Conservation (phyloP, 805 yeast genomes). For the Lipomyces spencermartinsiae region DNA sequence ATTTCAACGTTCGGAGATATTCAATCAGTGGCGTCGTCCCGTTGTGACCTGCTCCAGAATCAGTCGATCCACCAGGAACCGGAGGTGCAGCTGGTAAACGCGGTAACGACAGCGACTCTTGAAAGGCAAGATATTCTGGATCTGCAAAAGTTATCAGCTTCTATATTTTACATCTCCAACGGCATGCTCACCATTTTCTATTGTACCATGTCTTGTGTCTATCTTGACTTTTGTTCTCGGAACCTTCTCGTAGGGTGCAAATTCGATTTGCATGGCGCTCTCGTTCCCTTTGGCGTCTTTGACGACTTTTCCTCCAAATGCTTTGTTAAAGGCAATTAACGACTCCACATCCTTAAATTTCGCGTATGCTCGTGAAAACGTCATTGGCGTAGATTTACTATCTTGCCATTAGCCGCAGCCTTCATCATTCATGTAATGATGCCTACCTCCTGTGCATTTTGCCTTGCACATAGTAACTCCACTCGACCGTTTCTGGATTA, state of each 20-base stretch:
- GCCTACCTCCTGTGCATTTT: slow-evolving; percentile 43
- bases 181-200: slow-evolving; percentile 36
- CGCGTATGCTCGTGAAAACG: slow-evolving; percentile 53
- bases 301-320: slow-evolving; percentile 46
- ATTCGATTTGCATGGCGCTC: slow-evolving; percentile 37
- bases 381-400: slow-evolving; percentile 50
- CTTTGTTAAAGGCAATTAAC: slow-evolving; percentile 46
- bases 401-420: slow-evolving; percentile 42
- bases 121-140: slow-evolving; percentile 45
- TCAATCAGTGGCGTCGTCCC: slow-evolving; percentile 37
- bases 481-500: slow-evolving; percentile 38
- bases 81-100: slow-evolving; percentile 11
- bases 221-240: slow-evolving; percentile 21
- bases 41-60: not conserved
- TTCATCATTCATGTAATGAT: not conserved
- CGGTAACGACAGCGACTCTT: slow-evolving; percentile 41
- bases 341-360: slow-evolving; percentile 46
- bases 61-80: not conserved
- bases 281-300: slow-evolving; percentile 39
- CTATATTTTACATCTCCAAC: not conserved
- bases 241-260: slow-evolving; percentile 40
- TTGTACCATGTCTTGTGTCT: slow-evolving; percentile 44
- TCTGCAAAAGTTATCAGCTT: slow-evolving; percentile 34
- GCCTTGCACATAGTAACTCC: slow-evolving; percentile 39
- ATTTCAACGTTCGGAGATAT: slow-evolving; percentile 33